These are phyloP conservation scores for Penicillium hordei DNA, from an alignment of 2,329 filamentous ascomycete genomes.

Conservation along the genomic window DNA sequence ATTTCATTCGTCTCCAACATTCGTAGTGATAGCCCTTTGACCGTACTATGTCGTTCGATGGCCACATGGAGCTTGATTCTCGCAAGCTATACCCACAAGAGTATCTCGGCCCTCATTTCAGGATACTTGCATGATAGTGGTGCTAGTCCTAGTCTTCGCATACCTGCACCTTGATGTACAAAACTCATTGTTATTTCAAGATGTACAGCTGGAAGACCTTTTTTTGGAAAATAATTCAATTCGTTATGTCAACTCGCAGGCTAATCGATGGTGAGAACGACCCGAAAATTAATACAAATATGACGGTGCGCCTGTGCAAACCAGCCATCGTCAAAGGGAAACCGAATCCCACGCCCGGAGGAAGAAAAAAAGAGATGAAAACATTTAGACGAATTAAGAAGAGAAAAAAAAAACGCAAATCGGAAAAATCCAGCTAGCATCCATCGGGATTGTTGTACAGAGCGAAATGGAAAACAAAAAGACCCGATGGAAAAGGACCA, in stretches of 20 bases:
- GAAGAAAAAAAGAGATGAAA: neutral
- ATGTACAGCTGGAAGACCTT: neutral
- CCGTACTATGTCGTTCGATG: neutral
- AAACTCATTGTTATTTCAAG: too few species aligned
- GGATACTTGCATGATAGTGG: too few species aligned
- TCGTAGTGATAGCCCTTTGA: neutral
- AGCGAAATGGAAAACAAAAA: neutral
- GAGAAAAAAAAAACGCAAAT: neutral
- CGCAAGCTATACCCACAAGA: neutral
- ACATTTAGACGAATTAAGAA: neutral
- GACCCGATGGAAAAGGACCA: neutral
- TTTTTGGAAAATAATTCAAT: neutral
- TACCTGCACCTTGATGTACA: neutral
- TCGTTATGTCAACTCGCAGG: neutral
- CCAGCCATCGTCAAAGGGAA: neutral
- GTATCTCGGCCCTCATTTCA: too few species aligned
- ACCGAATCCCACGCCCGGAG: neutral
- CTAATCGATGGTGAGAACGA: neutral
- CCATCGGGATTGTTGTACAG: neutral
- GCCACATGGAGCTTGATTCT: too few species aligned
- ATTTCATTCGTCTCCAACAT: neutral
- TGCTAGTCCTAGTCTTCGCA: too few species aligned
- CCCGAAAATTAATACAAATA: too few species aligned
- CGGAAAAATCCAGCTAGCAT: too few species aligned
- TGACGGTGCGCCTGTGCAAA: neutral